phyloP scores from a whole-genome alignment of 306 rosid species.

The Macrotyloma uniflorum region DNA sequence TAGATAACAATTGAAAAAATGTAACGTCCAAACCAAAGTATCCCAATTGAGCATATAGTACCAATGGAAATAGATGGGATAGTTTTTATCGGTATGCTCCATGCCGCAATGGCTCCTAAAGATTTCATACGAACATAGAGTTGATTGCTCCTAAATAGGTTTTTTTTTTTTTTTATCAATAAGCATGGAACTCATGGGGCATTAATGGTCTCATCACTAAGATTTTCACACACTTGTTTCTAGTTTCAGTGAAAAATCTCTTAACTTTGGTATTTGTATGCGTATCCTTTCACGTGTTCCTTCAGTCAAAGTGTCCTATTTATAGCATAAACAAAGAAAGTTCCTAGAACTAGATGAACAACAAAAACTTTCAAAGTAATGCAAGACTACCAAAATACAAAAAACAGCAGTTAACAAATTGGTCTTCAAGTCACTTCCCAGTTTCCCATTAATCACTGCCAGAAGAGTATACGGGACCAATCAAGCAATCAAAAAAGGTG shows the following conservation, averaged over 20 bases:
- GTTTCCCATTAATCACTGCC: not conserved
- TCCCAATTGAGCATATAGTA: not conserved
- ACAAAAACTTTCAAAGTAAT: not conserved
- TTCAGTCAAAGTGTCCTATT: not conserved
- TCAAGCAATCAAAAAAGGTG: not conserved
- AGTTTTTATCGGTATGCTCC: not conserved
- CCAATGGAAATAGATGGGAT: not conserved
- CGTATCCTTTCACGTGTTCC: not conserved
- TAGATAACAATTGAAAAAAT: not conserved
- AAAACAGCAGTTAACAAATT: not conserved
- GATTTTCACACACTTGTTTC: not conserved
- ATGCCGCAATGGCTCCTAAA: not conserved
- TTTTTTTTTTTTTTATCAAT: too few species aligned
- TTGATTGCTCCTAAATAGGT: too few species aligned
- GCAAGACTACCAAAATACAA: not conserved
- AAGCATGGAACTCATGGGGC: not conserved
- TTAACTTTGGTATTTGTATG: not conserved
- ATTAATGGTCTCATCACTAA: not conserved
- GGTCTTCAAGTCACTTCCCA: not conserved
- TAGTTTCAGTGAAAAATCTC: not conserved
- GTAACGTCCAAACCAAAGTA: not conserved
- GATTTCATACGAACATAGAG: not conserved
- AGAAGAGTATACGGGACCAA: not conserved
- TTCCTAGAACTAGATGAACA: not conserved
- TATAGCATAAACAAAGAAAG: not conserved